phyloP scores from a whole-genome alignment of 192 early-diverging fungal genomes.

The Fimicolochytrium jonesii region DNA sequence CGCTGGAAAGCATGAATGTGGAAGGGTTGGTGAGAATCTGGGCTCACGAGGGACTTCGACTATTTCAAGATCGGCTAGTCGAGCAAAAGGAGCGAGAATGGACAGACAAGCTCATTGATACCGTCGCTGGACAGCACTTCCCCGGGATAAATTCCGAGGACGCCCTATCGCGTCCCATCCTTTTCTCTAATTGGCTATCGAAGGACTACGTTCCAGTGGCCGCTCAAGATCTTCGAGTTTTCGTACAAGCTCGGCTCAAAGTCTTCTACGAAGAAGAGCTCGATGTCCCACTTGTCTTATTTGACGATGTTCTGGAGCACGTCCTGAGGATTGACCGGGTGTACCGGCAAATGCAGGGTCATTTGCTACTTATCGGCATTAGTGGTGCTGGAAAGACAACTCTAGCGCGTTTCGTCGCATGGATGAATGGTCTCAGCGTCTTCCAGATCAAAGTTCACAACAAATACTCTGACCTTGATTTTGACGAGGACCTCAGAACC shows the following conservation, averaged over 20 bases:
- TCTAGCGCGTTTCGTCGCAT: conserved; percentile 96
- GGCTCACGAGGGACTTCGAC: conserved; percentile 95
- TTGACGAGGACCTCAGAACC: conserved; percentile 93
- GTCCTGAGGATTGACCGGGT: conserved; percentile 97
- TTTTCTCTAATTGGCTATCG: conserved; percentile 97
- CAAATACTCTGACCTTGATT: conserved; percentile 92
- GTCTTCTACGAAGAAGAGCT: conserved; percentile 99
- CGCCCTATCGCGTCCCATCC: conserved; percentile 81
- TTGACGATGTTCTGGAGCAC: conserved; percentile 97
- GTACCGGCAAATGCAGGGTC: conserved; percentile 96
- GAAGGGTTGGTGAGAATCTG: conserved; percentile 92
- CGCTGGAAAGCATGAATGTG: conserved; percentile 65
- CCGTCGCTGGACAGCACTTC: conserved; percentile 82
- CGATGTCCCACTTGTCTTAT: conserved; percentile 92
- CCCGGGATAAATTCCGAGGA: conserved; percentile 66
- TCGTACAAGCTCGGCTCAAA: conserved; percentile 87
- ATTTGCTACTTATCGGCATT: conserved; percentile 96
- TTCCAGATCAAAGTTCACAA: conserved; percentile 98
- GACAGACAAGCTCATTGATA: conserved; percentile 86
- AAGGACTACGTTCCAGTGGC: conserved; percentile 89
- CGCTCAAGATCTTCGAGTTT: conserved; percentile 85
- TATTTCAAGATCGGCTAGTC: conserved; percentile 99
- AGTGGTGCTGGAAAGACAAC: conserved; percentile 98
- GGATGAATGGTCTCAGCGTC: conserved; percentile 97
- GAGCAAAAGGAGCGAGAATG: conserved; percentile 79